phyloP scores from a whole-genome alignment of 371 early-diverging fungal species.

The Mucor racemosus region DNA sequence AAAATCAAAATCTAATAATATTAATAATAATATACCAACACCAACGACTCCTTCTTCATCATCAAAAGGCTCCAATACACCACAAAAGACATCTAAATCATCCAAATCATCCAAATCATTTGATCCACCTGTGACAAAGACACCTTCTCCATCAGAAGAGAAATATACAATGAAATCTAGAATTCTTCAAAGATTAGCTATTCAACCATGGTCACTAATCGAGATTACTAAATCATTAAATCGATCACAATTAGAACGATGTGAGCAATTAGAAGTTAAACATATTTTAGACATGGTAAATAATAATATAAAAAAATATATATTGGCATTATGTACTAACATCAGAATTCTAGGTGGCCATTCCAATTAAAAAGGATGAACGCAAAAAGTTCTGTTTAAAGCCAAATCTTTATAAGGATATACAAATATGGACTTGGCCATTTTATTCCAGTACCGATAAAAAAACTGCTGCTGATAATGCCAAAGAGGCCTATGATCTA shows the following conservation, averaged over 20 bases:
- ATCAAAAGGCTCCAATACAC: background rate
- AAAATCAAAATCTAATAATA: background rate
- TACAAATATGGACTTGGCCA: constrained; percentile 27
- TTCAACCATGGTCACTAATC: constrained; percentile 12
- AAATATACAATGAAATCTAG: constrained; percentile 6
- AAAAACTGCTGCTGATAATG: constrained; percentile 15
- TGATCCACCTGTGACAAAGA: background rate
- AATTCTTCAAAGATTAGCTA: constrained; percentile 16
- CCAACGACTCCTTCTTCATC: background rate
- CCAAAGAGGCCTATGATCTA: constrained; percentile 23
- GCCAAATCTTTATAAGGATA: constrained; percentile 18
- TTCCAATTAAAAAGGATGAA: constrained; percentile 17
- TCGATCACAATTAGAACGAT: constrained; percentile 10
- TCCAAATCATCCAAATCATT: background rate
- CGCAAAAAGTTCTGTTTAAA: constrained; percentile 25
- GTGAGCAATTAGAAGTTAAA: constrained; percentile 17
- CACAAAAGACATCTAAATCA: background rate
- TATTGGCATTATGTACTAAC: background rate
- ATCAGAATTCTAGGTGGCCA: constrained; percentile 14
- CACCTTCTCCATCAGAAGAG: background rate
- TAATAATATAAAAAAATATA: background rate
- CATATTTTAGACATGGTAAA: constrained; percentile 16
- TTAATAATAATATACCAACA: constrained; percentile 4
- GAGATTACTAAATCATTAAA: constrained; percentile 14
- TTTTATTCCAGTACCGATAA: constrained; percentile 12